phyloP scores from a whole-genome alignment of 169 alveolate species.

The Cryptosporidium meleagridis region DNA sequence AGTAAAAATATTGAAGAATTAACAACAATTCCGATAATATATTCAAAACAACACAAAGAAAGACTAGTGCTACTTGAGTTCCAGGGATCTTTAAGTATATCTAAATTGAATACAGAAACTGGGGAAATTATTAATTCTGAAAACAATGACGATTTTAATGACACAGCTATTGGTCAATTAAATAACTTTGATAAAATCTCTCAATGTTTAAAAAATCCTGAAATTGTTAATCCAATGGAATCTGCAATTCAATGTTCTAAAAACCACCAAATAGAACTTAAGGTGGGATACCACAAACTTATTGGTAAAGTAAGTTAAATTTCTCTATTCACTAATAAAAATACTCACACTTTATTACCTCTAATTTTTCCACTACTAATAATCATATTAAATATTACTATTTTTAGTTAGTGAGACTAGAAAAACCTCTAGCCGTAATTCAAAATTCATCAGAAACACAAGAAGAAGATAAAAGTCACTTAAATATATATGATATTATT shows the following conservation, averaged over 20 bases:
- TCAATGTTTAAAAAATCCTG: not conserved
- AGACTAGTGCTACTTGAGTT: slow-evolving; percentile 28
- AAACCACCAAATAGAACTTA: slow-evolving; percentile 26
- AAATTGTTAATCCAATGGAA: not conserved
- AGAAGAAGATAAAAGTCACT: not conserved
- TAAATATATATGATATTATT: slow-evolving; percentile 36
- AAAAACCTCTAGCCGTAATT: slow-evolving; percentile 40
- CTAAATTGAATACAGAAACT: slow-evolving; percentile 47
- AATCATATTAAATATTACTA: not conserved
- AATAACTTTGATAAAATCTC: slow-evolving; percentile 4
- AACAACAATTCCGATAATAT: not conserved
- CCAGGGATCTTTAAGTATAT: slow-evolving; percentile 35
- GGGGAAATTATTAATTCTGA: slow-evolving; percentile 27
- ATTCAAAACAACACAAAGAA: not conserved
- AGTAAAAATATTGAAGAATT: not conserved
- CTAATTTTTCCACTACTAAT: not conserved
- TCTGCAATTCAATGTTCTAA: not conserved
- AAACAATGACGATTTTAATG: slow-evolving; percentile 21
- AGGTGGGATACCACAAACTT: slow-evolving; percentile 38
- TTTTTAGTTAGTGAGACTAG: slow-evolving; percentile 27
- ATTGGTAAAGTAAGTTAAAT: slow-evolving; percentile 48
- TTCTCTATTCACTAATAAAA: not conserved
- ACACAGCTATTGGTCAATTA: slow-evolving; percentile 19
- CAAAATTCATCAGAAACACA: not conserved
- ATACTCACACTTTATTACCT: not conserved